Conservation (phyloP, 2,329 filamentous ascomycete genomes). For the Daldinia eschscholtzii region DNA sequence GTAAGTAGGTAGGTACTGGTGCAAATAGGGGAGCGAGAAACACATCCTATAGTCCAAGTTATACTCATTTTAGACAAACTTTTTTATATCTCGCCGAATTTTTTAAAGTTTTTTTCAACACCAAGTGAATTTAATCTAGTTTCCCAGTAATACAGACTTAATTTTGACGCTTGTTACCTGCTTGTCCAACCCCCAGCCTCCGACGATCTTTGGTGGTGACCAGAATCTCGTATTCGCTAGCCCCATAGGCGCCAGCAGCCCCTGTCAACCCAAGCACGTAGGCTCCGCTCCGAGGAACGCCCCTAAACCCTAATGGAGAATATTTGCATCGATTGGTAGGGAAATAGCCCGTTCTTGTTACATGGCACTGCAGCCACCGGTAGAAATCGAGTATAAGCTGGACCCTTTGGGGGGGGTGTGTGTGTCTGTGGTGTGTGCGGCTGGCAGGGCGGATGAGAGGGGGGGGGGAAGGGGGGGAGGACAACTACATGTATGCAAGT, state of each 20-base stretch:
- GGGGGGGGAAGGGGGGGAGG: slow-evolving; percentile 3
- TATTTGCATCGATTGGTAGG: slow-evolving; percentile 30
- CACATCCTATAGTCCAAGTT: slow-evolving; percentile 9
- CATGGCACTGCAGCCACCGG: slow-evolving; percentile 22
- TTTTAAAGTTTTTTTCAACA: slow-evolving; percentile 18
- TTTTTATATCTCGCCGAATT: slow-evolving; percentile 16
- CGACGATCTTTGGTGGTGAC: slow-evolving; percentile 44
- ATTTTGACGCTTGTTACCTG: slow-evolving; percentile 34
- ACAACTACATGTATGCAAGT: neutral
- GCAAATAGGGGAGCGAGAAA: slow-evolving; percentile 18
- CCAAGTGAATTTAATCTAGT: slow-evolving; percentile 1
- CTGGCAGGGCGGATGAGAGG: slow-evolving; percentile 15
- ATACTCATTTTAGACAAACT: slow-evolving; percentile 9
- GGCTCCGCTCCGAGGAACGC: slow-evolving; percentile 36
- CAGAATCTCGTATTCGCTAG: slow-evolving; percentile 50
- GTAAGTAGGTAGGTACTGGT: neutral
- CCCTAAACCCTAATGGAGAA: slow-evolving; percentile 32
- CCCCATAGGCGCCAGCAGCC: slow-evolving; percentile 42
- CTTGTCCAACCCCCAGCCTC: slow-evolving; percentile 35
- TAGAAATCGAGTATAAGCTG: slow-evolving; percentile 30
- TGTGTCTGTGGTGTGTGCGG: slow-evolving; percentile 6
- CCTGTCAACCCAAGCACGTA: slow-evolving; percentile 41
- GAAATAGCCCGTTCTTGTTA: slow-evolving; percentile 23
- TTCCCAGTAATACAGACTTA: slow-evolving; percentile 12
- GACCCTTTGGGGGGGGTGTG: neutral